Evolutionary conservation across 305 asterid species (phyloP).

Genomic region (Fraxinus greggii): DNA sequence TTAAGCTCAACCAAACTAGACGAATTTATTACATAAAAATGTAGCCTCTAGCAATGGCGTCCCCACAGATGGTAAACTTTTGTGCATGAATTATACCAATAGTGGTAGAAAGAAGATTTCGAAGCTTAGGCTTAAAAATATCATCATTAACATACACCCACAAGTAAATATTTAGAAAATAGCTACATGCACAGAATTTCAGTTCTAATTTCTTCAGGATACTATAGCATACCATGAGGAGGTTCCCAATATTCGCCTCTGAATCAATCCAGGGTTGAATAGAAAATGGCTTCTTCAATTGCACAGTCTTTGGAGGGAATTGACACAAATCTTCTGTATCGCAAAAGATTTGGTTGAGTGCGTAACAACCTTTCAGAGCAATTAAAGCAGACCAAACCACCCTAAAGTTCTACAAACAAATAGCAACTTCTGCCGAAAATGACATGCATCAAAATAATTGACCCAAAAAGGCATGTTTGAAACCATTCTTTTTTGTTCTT

Average conservation of each 20-base stretch:
- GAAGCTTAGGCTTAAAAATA: not conserved
- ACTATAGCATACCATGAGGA: conserved; percentile 67
- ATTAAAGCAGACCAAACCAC: conserved; percentile 5
- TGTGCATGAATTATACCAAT: not conserved
- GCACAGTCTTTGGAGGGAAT: conserved; percentile 84
- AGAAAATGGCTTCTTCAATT: conserved; percentile 74
- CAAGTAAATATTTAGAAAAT: not conserved
- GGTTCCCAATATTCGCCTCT: conserved; percentile 88
- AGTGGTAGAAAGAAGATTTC: not conserved
- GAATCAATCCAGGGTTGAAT: conserved; percentile 87
- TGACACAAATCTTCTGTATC: conserved; percentile 73
- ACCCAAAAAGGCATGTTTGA: not conserved
- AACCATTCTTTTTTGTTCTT: not conserved
- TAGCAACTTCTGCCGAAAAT: not conserved
- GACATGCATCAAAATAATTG: not conserved
- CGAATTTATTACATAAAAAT: not conserved
- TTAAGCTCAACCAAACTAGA: not conserved
- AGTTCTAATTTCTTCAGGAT: not conserved
- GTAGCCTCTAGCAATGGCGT: not conserved
- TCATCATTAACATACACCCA: not conserved
- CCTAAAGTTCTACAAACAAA: not conserved
- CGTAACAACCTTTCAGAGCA: conserved; percentile 6
- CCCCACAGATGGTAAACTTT: not conserved
- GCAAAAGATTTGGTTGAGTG: conserved; percentile 23
- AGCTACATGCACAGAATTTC: not conserved